A percentile compares a stretch with the other conserved stretches of the same genome.
phyloP scores from a whole-genome alignment of 208 protist genomes.

The Acanthamoeba healyi region DNA sequence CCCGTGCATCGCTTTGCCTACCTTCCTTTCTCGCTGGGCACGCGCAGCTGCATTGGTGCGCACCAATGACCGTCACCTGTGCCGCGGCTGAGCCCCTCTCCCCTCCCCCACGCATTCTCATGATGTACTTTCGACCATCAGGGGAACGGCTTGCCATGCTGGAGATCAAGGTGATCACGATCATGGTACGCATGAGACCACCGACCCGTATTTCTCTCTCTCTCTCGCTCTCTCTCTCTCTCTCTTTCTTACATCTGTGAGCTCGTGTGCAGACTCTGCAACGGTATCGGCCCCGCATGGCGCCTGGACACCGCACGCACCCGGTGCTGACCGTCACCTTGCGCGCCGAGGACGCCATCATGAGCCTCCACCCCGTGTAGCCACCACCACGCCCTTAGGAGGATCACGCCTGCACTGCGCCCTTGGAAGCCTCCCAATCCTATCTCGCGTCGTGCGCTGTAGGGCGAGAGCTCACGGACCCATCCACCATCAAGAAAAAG shows the following conservation, averaged over 20 bases:
- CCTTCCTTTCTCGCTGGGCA: constrained; percentile 58
- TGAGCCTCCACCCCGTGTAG: neutral
- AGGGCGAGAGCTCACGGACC: too few relatives aligned
- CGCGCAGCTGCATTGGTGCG: constrained; percentile 60
- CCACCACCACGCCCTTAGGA: too few relatives aligned
- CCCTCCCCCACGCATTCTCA: too few relatives aligned
- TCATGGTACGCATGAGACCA: neutral
- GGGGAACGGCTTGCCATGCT: constrained; percentile 49
- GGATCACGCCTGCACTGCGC: too few relatives aligned
- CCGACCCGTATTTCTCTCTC: neutral
- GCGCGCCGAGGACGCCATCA: constrained; percentile 46
- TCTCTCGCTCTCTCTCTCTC: neutral
- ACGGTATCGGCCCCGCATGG: neutral
- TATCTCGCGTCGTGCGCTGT: too few relatives aligned
- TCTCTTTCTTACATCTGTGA: neutral
- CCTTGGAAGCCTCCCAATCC: too few relatives aligned
- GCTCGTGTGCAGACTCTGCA: constrained; percentile 15
- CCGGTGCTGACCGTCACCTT: constrained; percentile 41
- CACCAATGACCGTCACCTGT: too few relatives aligned
- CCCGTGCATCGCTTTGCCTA: constrained; percentile 37
- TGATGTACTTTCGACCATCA: neutral
- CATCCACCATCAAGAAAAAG: too few relatives aligned
- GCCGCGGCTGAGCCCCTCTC: too few relatives aligned
- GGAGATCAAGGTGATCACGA: constrained; percentile 56
- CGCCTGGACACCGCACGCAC: neutral